A percentile compares a stretch with the other conserved stretches of the same genome.
Evolutionary conservation across 768 basidiomycete species (phyloP).

Genomic region (Rickenella mellea): DNA sequence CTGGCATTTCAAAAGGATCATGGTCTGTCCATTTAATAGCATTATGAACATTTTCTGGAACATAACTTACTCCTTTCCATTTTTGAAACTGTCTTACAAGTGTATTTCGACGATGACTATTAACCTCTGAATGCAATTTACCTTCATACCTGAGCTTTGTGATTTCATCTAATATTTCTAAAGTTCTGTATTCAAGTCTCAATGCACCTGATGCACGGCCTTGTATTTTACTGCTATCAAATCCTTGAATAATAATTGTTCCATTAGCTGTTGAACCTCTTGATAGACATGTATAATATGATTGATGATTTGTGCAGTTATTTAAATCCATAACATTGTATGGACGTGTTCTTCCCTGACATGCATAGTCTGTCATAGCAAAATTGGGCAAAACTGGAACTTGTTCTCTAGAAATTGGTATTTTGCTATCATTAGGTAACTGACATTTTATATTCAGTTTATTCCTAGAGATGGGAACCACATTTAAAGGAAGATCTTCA

Average conservation of each 20-base stretch:
- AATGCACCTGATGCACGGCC: conserved; percentile 17
- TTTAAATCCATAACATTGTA: conserved; percentile 20
- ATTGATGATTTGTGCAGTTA: conserved; percentile 15
- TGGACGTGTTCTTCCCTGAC: conserved; percentile 22
- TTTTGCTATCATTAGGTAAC: conserved; percentile 10
- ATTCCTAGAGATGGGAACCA: conserved; percentile 15
- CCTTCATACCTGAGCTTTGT: conserved; percentile 15
- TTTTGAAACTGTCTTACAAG: conserved; percentile 13
- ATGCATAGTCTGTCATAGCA: conserved; percentile 26
- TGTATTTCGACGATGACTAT: conserved; percentile 11
- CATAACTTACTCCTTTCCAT: conserved; percentile 13
- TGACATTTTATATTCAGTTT: conserved; percentile 3
- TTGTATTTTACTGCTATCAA: conserved; percentile 16
- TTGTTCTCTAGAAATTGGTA: conserved; percentile 15
- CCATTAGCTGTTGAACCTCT: conserved; percentile 17
- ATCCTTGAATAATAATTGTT: conserved; percentile 20
- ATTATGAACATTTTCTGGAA: conserved; percentile 9
- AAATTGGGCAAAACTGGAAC: conserved; percentile 19
- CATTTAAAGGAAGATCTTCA: conserved; percentile 20
- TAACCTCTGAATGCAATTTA: conserved; percentile 9
- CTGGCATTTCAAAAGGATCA: conserved; percentile 9
- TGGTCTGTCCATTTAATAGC: conserved; percentile 9
- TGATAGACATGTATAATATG: conserved; percentile 24
- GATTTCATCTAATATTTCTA: conserved; percentile 26
- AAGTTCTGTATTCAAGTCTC: conserved; percentile 24